Conservation (phyloP, 2,329 filamentous ascomycete species). For the Verruconis gallopava region DNA sequence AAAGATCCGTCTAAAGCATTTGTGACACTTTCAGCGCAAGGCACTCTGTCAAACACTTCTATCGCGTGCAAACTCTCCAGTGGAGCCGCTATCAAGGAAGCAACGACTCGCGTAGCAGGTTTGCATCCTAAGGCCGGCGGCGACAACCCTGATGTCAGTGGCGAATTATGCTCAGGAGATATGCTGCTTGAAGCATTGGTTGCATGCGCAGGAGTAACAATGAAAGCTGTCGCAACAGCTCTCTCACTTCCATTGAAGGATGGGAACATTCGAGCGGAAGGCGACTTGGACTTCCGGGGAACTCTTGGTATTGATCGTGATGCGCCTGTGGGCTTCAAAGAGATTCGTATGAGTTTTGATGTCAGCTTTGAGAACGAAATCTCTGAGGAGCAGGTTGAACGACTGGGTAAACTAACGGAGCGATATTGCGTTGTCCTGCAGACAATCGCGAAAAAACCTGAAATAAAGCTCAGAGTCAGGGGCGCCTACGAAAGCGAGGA, state of each 20-base stretch:
- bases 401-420: conserved; percentile 35
- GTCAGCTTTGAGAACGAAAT: conserved; percentile 29
- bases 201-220: conserved; percentile 37
- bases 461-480: not conserved
- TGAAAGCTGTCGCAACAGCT: conserved; percentile 37
- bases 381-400: conserved; percentile 30
- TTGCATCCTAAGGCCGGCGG: conserved; percentile 37
- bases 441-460: conserved; percentile 1
- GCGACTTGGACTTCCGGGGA: conserved; percentile 37
- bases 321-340: conserved; percentile 35
- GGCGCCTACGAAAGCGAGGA: not conserved
- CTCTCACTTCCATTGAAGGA: conserved; percentile 30
- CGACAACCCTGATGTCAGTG: conserved; percentile 28
- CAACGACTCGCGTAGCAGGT: conserved; percentile 31
- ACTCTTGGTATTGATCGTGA: conserved; percentile 35
- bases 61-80: conserved; percentile 36
- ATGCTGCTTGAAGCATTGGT: conserved; percentile 39
- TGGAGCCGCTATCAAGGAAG: conserved; percentile 26
- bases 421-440: conserved; percentile 30
- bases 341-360: conserved; percentile 32
- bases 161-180: conserved; percentile 37
- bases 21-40: conserved; percentile 33
- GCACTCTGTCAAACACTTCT: conserved; percentile 30
- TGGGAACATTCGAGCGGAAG: conserved; percentile 32
- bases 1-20: conserved; percentile 31